Base-by-base conservation (phyloP, 805 yeast species). In the Brettanomyces custersianus region DNA sequence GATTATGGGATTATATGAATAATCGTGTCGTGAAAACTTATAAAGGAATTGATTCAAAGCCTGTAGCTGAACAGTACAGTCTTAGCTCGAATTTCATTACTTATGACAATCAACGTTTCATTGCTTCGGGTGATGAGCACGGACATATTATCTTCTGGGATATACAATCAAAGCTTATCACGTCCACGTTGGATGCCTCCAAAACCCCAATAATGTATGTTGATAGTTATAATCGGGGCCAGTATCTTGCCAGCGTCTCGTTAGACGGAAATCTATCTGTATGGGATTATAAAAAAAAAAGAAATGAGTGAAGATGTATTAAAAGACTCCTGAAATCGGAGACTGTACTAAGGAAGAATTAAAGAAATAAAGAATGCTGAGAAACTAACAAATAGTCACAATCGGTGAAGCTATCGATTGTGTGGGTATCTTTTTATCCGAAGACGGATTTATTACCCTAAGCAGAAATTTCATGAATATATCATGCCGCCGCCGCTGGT, bases 1-100 rank as follows among this genome's bases (percentile, higher is more conserved):
- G 90, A 40, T 52, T 88, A 24, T 88, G 96, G 95, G 92, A 86
- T 56, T 86, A 83, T 56, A 74, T 84, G 72, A 70, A 74, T 45
- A 84, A 85, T 49, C 71, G 70, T 43, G 88, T 85, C 18, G 81
- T 85, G 23, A 84, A 86, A 53, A 84, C 95, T 3, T 59, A 46
- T 38, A 49, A 45, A 29, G 47, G 49, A 21, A 13, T 39, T 2
- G 43, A 48, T 32, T 42, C 53, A 8, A 32, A 41, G 7, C 54
- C 65, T 8, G 51, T 73, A n/a, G 57, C 70, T 34, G 76, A 68
- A 41, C 74, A 72, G 42, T 79, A 59, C 49, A 62, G 66, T 20
- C 65, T 82, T 45, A 65, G 72, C 7, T 55, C 78, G 2, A 60
- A 63, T 11, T 80, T 81, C 46, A 58, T 78, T 8, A 16, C 20